These are phyloP conservation scores for Puccinellia tenuiflora DNA, from an alignment of 176 grass and related monocot species.

Conservation along the genomic window DNA sequence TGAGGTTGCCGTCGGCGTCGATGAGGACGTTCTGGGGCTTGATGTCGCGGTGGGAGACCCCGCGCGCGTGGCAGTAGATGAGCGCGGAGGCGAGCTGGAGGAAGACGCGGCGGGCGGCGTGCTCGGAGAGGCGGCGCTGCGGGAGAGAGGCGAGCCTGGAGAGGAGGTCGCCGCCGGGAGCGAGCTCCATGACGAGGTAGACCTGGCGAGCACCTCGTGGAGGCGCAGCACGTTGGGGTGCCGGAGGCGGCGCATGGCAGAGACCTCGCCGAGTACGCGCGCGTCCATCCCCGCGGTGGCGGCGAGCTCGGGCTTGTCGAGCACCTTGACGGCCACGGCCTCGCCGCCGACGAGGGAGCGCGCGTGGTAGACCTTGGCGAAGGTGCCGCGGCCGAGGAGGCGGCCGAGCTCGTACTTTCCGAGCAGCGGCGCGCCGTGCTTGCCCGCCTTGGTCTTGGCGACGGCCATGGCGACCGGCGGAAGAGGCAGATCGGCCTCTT, in stretches of 20 bases:
- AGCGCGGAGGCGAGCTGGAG: constrained; percentile 80
- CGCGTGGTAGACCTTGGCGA: constrained; percentile 91
- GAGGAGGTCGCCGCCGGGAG: constrained; percentile 70
- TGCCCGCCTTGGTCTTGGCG: constrained; percentile 28
- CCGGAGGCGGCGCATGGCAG: constrained; percentile 81
- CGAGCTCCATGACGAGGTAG: constrained; percentile 91
- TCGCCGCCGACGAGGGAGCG: constrained; percentile 47
- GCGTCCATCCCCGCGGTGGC: constrained; percentile 41
- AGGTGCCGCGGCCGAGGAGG: constrained; percentile 81
- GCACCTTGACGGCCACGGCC: constrained; percentile 67
- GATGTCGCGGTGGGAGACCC: constrained; percentile 82
- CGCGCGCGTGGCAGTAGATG: constrained; percentile 81
- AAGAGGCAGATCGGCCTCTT: background rate
- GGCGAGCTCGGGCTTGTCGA: constrained; percentile 54
- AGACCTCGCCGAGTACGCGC: constrained; percentile 63
- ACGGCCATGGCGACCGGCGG: constrained; percentile 5
- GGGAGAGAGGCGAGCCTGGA: constrained; percentile 41
- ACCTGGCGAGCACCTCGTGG: constrained; percentile 86
- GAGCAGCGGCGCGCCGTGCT: constrained; percentile 47
- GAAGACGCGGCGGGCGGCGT: constrained; percentile 51
- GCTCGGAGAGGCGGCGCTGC: constrained; percentile 50
- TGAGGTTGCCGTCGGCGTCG: constrained; percentile 55
- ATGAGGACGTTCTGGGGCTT: constrained; percentile 97
- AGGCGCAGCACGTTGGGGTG: constrained; percentile 82
- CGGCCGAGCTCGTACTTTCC: constrained; percentile 79